Evolutionary conservation across 1,139 yeast species (phyloP).

Genomic region (Citeromyces hawaiiensis): DNA sequence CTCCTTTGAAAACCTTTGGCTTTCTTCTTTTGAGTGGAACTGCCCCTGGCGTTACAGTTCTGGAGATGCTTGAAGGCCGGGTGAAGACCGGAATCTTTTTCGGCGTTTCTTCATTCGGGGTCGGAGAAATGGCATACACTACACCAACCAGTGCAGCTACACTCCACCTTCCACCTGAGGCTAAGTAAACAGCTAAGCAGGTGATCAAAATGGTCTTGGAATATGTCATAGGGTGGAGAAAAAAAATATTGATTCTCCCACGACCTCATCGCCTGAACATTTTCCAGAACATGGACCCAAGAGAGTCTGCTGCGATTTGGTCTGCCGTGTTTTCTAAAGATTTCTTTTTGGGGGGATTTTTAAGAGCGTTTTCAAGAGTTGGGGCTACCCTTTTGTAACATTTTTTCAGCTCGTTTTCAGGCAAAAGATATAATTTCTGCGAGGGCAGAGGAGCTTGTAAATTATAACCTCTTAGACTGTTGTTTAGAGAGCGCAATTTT

Average conservation of each 20-base stretch:
- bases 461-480: constrained; percentile 56
- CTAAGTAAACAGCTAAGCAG: constrained; percentile 8
- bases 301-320: not conserved
- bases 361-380: constrained; percentile 11
- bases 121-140: constrained; percentile 4
- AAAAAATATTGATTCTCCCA: not conserved
- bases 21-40: constrained; percentile 15
- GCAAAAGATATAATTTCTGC: constrained; percentile 49
- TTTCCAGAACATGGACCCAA: not conserved
- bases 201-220: not conserved
- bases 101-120: not conserved
- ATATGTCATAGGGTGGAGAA: not conserved
- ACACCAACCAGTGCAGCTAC: constrained; percentile 10
- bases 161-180: constrained; percentile 21
- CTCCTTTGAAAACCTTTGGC: constrained; percentile 27
- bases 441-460: constrained; percentile 70
- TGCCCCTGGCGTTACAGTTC: constrained; percentile 6
- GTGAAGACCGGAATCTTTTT: constrained; percentile 1
- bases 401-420: constrained; percentile 35
- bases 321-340: not conserved
- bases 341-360: not conserved
- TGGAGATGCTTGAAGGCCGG: constrained; percentile 2
- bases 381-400: constrained; percentile 20
- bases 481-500: constrained; percentile 38
- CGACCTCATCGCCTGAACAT: not conserved